Percentiles rank a stretch among this genome's conserved stretches.
Evolutionary conservation across 78 protist genomes (phyloP).

Genomic region (Dictyostelium firmibasis): DNA sequence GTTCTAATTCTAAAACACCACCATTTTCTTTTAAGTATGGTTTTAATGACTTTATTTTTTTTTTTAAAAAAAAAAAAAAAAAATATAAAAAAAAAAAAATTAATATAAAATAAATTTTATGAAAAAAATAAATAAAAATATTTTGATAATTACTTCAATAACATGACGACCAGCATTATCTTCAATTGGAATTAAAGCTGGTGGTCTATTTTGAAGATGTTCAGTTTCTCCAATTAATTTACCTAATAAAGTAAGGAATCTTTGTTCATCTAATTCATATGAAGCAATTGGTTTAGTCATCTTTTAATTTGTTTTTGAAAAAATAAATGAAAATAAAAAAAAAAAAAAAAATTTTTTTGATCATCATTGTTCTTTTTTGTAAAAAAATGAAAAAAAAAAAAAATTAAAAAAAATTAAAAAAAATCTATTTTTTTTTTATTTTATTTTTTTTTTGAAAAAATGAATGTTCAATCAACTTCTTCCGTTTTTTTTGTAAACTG

Average conservation of each 20-base stretch:
- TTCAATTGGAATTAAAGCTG: constrained; percentile 49
- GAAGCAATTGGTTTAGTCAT: not conserved
- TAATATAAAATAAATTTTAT: not conserved
- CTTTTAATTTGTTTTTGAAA: not conserved
- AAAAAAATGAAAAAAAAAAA: too few relatives aligned
- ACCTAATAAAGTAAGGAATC: constrained; percentile 39
- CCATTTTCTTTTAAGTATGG: constrained; percentile 48
- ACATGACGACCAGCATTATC: constrained; percentile 76
- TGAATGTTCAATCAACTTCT: not conserved
- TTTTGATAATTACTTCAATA: not conserved
- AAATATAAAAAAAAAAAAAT: not conserved
- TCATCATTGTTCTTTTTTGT: not conserved
- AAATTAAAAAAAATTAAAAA: too few relatives aligned
- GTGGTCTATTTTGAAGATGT: constrained; percentile 68
- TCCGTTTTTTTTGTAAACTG: not conserved
- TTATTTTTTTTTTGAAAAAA: too few relatives aligned
- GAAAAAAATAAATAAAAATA: not conserved
- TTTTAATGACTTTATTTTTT: constrained; percentile 8
- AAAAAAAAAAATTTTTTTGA: not conserved
- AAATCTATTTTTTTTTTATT: too few relatives aligned
- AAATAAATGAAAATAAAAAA: not conserved
- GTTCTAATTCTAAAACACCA: constrained; percentile 63
- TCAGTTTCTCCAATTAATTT: constrained; percentile 59
- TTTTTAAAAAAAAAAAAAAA: not conserved
- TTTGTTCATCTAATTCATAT: constrained; percentile 47